Evolutionary conservation across 208 protist species (phyloP).

Genomic region (Polymyxa betae): DNA sequence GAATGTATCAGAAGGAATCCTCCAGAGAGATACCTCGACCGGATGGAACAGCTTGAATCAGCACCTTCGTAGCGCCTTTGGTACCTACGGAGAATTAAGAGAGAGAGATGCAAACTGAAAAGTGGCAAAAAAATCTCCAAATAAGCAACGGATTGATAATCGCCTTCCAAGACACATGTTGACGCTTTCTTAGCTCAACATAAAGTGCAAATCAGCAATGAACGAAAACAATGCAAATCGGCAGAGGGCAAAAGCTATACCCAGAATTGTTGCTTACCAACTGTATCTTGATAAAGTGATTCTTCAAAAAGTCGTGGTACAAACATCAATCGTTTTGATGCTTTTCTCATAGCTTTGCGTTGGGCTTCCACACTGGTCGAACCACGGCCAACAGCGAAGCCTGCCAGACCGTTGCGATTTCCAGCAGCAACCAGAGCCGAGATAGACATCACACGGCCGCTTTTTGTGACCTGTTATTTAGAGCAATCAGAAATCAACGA

Average conservation of each 20-base stretch:
- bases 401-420: conserved; percentile 30
- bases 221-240: too few relatives aligned
- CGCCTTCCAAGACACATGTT: too few relatives aligned
- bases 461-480: conserved; percentile 23
- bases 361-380: not conserved
- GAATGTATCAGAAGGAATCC: not conserved
- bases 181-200: too few relatives aligned
- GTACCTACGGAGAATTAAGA: not conserved
- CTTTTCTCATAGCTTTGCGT: not conserved
- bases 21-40: not conserved
- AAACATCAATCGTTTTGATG: not conserved
- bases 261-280: not conserved
- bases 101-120: not conserved
- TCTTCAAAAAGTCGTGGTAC: conserved; percentile 41
- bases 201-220: too few relatives aligned
- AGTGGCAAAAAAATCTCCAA: not conserved
- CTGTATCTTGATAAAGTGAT: conserved; percentile 2
- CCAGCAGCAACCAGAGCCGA: not conserved
- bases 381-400: conserved; percentile 19
- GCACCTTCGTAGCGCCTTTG: not conserved
- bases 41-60: not conserved
- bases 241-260: not conserved
- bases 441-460: conserved; percentile 23
- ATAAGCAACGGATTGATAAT: too few relatives aligned
- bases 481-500: not conserved